Percentiles rank a stretch among this genome's conserved stretches.
Conservation (phyloP, 2,329 filamentous ascomycete species). For the Pyrenophora teres region DNA sequence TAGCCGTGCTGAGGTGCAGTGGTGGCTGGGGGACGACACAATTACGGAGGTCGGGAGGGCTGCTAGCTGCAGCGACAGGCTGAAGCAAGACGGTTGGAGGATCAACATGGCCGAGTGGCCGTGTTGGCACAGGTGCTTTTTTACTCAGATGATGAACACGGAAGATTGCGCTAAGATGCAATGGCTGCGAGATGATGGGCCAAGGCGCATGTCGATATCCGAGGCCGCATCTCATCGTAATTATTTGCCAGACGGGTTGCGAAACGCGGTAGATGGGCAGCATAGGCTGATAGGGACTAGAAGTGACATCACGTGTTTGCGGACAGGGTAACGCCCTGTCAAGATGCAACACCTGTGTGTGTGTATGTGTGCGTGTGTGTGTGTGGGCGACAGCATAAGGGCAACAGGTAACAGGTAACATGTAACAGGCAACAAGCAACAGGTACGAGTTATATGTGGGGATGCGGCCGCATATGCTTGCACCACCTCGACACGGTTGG, state of each 20-base stretch:
- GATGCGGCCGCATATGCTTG: constrained; percentile 12
- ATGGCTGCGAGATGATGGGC: constrained; percentile 28
- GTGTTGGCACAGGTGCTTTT: constrained; percentile 32
- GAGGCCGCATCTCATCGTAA: constrained; percentile 30
- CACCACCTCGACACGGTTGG: constrained; percentile 9
- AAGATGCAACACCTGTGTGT: no score
- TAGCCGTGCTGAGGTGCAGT: constrained; percentile 28
- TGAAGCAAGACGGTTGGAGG: constrained; percentile 16
- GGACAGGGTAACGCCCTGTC: no score
- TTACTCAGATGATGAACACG: constrained; percentile 22
- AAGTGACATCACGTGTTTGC: background rate
- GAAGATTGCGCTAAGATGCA: constrained; percentile 32
- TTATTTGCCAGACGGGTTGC: constrained; percentile 12
- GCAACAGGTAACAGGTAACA: background rate
- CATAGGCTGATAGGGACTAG: background rate
- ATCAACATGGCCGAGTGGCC: constrained; percentile 23
- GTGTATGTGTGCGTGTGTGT: no score
- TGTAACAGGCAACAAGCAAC: background rate
- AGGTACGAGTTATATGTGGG: constrained; percentile 6
- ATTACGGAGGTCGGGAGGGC: constrained; percentile 34
- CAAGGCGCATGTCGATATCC: constrained; percentile 33
- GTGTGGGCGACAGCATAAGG: no score
- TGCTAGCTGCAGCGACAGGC: constrained; percentile 36
- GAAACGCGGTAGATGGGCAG: constrained; percentile 22
- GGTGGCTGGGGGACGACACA: constrained; percentile 27